Percentiles rank a stretch among this genome's conserved stretches.
Conservation (phyloP, 352 stramenopile species). For the Aphanomyces stellatus region DNA sequence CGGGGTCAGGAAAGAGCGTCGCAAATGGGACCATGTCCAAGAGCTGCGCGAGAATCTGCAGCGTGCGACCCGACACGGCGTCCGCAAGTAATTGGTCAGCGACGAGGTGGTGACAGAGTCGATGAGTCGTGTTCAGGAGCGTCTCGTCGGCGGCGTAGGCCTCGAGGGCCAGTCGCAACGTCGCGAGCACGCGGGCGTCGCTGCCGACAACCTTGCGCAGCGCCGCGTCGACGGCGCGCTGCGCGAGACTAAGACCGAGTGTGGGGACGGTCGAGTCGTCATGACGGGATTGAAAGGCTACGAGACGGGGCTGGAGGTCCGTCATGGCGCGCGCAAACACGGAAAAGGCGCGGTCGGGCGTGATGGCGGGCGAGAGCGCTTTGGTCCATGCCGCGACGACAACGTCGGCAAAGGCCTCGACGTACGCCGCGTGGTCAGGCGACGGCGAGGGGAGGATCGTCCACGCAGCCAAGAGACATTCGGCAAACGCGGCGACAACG, state of each 20-base stretch:
- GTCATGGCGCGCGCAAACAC: neutral
- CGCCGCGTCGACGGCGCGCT: neutral
- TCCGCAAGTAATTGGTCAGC: neutral
- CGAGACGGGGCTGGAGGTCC: neutral
- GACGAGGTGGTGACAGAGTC: neutral
- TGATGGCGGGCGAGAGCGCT: neutral
- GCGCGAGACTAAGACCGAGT: neutral
- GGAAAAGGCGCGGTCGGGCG: neutral
- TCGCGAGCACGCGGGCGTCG: neutral
- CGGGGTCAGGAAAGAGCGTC: neutral
- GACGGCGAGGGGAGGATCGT: constrained; percentile 42
- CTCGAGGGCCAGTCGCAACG: neutral
- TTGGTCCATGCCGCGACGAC: neutral
- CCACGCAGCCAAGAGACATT: constrained; percentile 62
- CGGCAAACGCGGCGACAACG: constrained; percentile 53
- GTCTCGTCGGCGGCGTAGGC: neutral
- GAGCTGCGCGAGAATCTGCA: neutral
- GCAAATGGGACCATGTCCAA: neutral
- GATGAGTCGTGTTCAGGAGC: neutral
- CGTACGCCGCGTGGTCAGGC: neutral
- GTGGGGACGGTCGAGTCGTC: neutral
- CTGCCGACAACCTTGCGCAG: neutral
- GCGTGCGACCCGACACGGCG: neutral
- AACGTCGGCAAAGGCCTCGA: neutral
- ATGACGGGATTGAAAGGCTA: neutral